Conservation (phyloP, 2,329 filamentous ascomycete species). For the Zasmidium cellare region DNA sequence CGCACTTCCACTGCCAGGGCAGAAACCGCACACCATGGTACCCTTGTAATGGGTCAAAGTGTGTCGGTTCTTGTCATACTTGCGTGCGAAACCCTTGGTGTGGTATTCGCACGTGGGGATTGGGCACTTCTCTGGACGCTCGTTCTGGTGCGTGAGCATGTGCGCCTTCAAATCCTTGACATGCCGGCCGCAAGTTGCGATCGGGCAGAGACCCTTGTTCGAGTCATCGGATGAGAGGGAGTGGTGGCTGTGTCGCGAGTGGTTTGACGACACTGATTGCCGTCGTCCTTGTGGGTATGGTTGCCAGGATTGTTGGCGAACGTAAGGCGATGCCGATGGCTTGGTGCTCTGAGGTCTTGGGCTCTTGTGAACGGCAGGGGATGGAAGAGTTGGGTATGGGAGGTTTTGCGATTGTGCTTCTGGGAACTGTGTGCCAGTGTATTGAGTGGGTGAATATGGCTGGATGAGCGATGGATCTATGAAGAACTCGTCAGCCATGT, state of each 20-base stretch:
- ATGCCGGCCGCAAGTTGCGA: conserved; percentile 78
- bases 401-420: conserved; percentile 43
- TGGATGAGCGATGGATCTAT: conserved; percentile 62
- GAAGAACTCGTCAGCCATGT: conserved; percentile 6
- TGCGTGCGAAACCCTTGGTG: conserved; percentile 86
- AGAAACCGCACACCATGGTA: conserved; percentile 95
- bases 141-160: conserved; percentile 89
- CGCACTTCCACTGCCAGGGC: conserved; percentile 81
- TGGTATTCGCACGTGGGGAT: conserved; percentile 91
- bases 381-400: conserved; percentile 53
- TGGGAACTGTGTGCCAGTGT: conserved; percentile 43
- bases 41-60: conserved; percentile 96
- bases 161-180: conserved; percentile 94
- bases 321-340: conserved; percentile 65
- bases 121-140: conserved; percentile 91
- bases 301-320: conserved; percentile 57
- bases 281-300: conserved; percentile 58
- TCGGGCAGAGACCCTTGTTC: conserved; percentile 73
- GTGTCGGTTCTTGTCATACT: conserved; percentile 95
- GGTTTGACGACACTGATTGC: conserved; percentile 69
- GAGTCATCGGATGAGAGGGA: conserved; percentile 40
- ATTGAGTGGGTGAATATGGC: conserved; percentile 46
- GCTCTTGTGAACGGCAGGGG: conserved; percentile 63
- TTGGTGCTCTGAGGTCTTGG: conserved; percentile 38
- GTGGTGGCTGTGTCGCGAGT: conserved; percentile 61